Base-by-base conservation (phyloP, 2,329 filamentous ascomycete species). In the Calonectria hawksworthii region DNA sequence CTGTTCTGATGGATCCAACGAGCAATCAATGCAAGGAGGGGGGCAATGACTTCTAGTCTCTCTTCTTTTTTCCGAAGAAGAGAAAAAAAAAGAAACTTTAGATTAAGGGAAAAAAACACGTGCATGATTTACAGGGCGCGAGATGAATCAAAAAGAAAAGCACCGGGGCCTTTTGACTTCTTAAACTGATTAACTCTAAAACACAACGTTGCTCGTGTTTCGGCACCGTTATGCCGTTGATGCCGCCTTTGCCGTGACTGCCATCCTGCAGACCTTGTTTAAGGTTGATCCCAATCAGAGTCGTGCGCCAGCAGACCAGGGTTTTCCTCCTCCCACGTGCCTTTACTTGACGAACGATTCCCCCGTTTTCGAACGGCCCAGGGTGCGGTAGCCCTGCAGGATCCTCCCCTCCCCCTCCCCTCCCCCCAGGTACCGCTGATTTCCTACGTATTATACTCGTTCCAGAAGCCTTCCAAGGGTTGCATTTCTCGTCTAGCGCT, bases 241-340 rank as follows among this genome's bases (percentile, higher is more conserved):
- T 63, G 56, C 56, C 56, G 36, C 26, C 14, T 28, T 63, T 63
- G 34, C 56, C 56, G 56, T 41, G 34, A 63, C 30, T 28, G 26
- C 28, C 56, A 63, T 63, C 36, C 56, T 28, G 23, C 56, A 30
- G 26, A 9, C 32, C 32, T 21, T 41, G 23, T 18, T 41, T 63
- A 63, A 63, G 32, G 56, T 63, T 63, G 56, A 63, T 63, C 36
- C 56, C 30, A 63, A 63, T 63, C 38, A 63, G 32, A 59, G 32
- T 36, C 38, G 21, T 41, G 34, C 34, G 4, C 38, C 34, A 26
- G 13, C 34, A 16, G n/a, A 32, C 10, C 13, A 7, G 34, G 54
- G 56, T 23, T 10, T 11, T 41, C n/a, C 9, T 63, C 56, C 34
- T 30, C 36, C 23, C 56, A 63, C 56, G 56, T 44, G 56, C 21